A percentile compares a stretch with the other conserved stretches of the same genome.
phyloP scores from a whole-genome alignment of 768 basidiomycete genomes.

The Mycena leptocephala region DNA sequence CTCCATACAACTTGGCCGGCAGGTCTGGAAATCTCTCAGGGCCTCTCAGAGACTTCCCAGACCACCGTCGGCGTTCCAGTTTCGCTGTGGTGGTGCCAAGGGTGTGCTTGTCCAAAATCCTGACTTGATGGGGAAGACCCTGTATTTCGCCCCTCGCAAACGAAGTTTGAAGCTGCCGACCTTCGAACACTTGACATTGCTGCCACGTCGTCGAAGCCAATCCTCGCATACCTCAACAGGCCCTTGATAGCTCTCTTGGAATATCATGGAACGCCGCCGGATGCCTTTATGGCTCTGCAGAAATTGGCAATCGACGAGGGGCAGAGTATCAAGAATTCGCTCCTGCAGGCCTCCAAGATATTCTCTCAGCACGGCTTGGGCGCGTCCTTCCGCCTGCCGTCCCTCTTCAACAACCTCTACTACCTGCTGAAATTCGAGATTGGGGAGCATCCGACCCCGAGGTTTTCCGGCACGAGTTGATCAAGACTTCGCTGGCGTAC shows the following conservation, averaged over 20 bases:
- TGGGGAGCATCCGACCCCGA: constrained; percentile 23
- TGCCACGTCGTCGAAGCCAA: constrained; percentile 60
- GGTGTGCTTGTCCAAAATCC: constrained; percentile 65
- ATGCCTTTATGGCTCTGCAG: constrained; percentile 57
- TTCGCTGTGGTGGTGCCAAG: constrained; percentile 64
- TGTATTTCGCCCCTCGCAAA: constrained; percentile 63
- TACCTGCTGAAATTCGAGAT: constrained; percentile 49
- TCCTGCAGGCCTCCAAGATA: constrained; percentile 54
- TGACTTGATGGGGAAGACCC: constrained; percentile 48
- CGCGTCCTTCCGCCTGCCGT: constrained; percentile 60
- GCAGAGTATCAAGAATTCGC: constrained; percentile 49
- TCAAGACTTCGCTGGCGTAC: constrained; percentile 54
- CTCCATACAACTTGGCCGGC: constrained; percentile 53
- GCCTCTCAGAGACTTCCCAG: constrained; percentile 40
- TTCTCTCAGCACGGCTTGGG: constrained; percentile 64
- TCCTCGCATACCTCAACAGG: constrained; percentile 61
- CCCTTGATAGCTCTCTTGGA: constrained; percentile 67
- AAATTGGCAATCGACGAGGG: constrained; percentile 54
- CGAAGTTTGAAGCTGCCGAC: constrained; percentile 61
- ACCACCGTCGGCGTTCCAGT: constrained; percentile 60
- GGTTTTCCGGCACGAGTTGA: constrained; percentile 52
- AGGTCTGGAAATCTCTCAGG: constrained; percentile 56
- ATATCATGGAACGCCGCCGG: constrained; percentile 54
- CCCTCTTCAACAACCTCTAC: constrained; percentile 56
- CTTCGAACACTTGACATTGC: constrained; percentile 64